These are phyloP conservation scores for Saturnispora hagleri DNA, from an alignment of 805 yeast genomes.

Conservation along the genomic window DNA sequence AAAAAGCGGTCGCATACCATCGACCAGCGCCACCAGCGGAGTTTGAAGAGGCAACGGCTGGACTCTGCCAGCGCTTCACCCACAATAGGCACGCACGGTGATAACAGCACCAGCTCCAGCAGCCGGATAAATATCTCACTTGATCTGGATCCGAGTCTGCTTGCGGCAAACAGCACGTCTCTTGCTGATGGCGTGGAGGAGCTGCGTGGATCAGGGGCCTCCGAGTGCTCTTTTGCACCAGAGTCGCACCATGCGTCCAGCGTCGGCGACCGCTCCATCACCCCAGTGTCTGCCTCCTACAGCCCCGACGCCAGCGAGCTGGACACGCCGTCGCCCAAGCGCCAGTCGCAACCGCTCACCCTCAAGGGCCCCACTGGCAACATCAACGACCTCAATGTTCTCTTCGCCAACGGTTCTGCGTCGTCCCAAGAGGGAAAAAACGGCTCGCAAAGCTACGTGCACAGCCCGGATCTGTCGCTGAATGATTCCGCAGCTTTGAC, in stretches of 20 bases:
- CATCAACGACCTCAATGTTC: conserved; percentile 1
- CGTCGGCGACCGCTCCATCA: background rate
- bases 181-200: background rate
- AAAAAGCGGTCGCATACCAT: background rate
- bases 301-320: conserved; percentile 1
- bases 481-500: conserved; percentile 15
- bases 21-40: background rate
- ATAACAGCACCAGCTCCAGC: background rate
- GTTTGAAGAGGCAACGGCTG: background rate
- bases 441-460: background rate
- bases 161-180: conserved; percentile 3
- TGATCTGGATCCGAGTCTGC: background rate
- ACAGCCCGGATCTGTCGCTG: conserved; percentile 17
- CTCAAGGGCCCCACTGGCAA: conserved; percentile 3
- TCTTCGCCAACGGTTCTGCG: background rate
- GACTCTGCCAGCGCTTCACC: background rate
- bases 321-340: conserved; percentile 4
- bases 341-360: background rate
- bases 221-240: background rate
- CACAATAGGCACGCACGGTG: background rate
- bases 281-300: background rate
- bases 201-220: background rate
- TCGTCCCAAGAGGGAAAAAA: conserved; percentile 3
- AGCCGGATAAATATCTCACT: background rate
- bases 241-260: background rate